Conservation (phyloP, 306 rosid genomes). For the Begonia fuchsioides region DNA sequence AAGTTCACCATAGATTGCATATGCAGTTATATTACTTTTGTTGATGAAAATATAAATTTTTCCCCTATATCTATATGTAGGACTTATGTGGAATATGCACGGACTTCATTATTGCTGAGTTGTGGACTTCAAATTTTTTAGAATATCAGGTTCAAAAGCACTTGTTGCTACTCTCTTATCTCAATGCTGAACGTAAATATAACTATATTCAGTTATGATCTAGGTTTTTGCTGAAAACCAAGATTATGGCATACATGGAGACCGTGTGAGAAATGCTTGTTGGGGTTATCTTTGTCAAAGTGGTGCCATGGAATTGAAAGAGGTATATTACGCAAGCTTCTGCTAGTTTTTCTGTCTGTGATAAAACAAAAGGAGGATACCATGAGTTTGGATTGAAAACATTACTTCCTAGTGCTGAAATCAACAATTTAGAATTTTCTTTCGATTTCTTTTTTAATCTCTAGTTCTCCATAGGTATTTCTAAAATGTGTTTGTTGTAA, state of each 20-base stretch:
- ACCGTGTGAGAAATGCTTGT: slow-evolving; percentile 92
- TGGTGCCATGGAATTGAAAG: slow-evolving; percentile 93
- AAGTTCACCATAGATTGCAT: background rate
- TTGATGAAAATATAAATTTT: background rate
- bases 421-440: no score
- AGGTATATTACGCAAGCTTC: slow-evolving; percentile 28
- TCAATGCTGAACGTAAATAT: background rate
- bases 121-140: slow-evolving; percentile 95
- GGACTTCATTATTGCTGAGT: slow-evolving; percentile 81
- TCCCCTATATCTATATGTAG: slow-evolving; percentile 23
- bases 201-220: slow-evolving; percentile 13
- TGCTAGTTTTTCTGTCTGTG: no score
- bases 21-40: slow-evolving; percentile 1
- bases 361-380: no score
- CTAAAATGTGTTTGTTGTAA: no score
- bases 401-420: no score
- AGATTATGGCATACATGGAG: slow-evolving; percentile 92
- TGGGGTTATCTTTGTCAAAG: slow-evolving; percentile 99
- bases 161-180: slow-evolving; percentile 4
- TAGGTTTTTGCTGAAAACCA: slow-evolving; percentile 95
- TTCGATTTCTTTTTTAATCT: no score
- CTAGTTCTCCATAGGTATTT: no score
- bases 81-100: slow-evolving; percentile 94
- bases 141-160: slow-evolving; percentile 73
- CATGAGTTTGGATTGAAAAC: no score